Conservation (phyloP, 1,139 yeast genomes). For the Taiozyma sp. region DNA sequence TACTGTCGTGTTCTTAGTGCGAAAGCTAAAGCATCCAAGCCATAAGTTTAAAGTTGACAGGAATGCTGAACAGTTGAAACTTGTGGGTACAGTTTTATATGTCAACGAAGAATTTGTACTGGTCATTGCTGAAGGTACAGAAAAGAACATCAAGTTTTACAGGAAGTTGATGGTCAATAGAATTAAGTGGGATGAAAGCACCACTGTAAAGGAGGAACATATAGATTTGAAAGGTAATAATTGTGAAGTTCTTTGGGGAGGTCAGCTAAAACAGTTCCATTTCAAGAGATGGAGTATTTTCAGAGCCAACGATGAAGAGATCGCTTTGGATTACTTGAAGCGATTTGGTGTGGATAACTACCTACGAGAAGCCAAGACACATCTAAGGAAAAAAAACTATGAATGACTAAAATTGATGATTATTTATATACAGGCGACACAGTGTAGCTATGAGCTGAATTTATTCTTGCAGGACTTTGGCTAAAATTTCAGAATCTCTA, state of each 20-base stretch:
- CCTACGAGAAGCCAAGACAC: slow-evolving; percentile 44
- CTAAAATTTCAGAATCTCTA: slow-evolving; percentile 92
- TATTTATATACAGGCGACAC: not conserved
- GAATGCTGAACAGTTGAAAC: slow-evolving; percentile 67
- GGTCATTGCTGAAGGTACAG: slow-evolving; percentile 70
- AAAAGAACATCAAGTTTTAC: slow-evolving; percentile 53
- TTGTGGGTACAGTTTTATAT: slow-evolving; percentile 50
- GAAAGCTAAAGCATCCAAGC: slow-evolving; percentile 52
- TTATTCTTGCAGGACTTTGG: slow-evolving; percentile 49
- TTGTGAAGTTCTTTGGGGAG: slow-evolving; percentile 70
- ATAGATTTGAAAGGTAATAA: slow-evolving; percentile 42
- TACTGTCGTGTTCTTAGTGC: slow-evolving; percentile 56
- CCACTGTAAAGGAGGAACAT: slow-evolving; percentile 16
- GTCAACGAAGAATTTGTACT: slow-evolving; percentile 42
- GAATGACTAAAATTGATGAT: not conserved
- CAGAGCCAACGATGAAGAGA: slow-evolving; percentile 36
- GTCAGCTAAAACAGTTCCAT: slow-evolving; percentile 47
- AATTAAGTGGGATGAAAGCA: slow-evolving; percentile 62
- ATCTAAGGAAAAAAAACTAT: slow-evolving; percentile 7
- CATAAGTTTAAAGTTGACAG: slow-evolving; percentile 69
- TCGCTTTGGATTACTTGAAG: slow-evolving; percentile 43
- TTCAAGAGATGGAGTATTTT: slow-evolving; percentile 54
- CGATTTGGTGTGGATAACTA: slow-evolving; percentile 52
- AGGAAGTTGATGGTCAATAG: slow-evolving; percentile 56
- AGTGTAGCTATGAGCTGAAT: not conserved